A percentile compares a stretch with the other conserved stretches of the same genome.
Conservation (phyloP, 106 monocot genomes). For the Phalaenopsis equestris region DNA sequence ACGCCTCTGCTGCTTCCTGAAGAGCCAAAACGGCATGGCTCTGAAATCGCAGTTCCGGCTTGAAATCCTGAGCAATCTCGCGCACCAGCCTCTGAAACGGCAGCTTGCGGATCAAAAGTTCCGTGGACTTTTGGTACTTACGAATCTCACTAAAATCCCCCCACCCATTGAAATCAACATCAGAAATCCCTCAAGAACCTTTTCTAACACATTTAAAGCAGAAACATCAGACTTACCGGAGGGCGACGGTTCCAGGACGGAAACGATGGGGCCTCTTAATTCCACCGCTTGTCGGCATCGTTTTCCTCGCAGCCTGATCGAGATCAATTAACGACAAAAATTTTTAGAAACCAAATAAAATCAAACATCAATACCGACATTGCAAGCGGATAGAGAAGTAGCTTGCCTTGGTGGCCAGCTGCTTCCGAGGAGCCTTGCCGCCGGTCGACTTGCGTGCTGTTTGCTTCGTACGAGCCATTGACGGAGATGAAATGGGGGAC, state of each 20-base stretch:
- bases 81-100: slow-evolving; percentile 2
- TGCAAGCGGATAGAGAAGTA: too few relatives aligned
- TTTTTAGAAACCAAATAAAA: too few relatives aligned
- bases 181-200: background rate
- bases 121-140: background rate
- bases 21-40: background rate
- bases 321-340: too few relatives aligned
- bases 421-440: slow-evolving; percentile 16
- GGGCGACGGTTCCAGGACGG: background rate
- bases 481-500: too few relatives aligned
- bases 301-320: slow-evolving; percentile 20
- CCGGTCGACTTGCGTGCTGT: background rate
- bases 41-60: slow-evolving; percentile 10
- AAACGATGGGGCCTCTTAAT: slow-evolving; percentile 16
- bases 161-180: background rate
- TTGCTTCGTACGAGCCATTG: background rate
- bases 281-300: slow-evolving; percentile 26
- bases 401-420: slow-evolving; percentile 22
- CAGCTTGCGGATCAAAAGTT: background rate
- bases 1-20: background rate
- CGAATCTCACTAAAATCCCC: background rate
- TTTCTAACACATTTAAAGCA: background rate
- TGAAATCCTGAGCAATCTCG: slow-evolving; percentile 13
- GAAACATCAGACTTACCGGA: background rate
- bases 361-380: too few relatives aligned